phyloP scores from a whole-genome alignment of 2,329 filamentous ascomycete genomes.

The Aciculosporium take region DNA sequence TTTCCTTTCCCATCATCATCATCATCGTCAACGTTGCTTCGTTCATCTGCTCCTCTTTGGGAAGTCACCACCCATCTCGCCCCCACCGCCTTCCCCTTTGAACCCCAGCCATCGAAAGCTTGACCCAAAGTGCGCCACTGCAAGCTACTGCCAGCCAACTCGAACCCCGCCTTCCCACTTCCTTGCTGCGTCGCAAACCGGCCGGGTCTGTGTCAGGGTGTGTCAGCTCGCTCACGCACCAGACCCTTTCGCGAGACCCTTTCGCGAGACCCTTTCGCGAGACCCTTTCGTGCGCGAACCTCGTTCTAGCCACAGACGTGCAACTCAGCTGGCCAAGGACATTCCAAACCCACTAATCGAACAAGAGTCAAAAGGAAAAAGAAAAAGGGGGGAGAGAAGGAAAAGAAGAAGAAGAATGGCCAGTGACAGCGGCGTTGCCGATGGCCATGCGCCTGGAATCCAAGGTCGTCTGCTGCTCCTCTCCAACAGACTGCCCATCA shows the following conservation, averaged over 20 bases:
- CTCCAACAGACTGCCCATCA: slow-evolving; percentile 91
- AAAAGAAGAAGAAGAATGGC: slow-evolving; percentile 1
- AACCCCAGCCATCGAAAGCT: too few relatives aligned
- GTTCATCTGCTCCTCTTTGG: too few relatives aligned
- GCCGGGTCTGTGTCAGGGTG: too few relatives aligned
- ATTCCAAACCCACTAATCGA: neutral
- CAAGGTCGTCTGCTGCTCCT: slow-evolving; percentile 59
- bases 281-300: too few relatives aligned
- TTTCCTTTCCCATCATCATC: neutral
- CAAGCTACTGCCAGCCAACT: too few relatives aligned
- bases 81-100: too few relatives aligned
- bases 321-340: neutral
- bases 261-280: neutral
- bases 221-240: neutral
- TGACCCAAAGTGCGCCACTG: too few relatives aligned
- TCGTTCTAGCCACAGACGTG: neutral
- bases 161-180: slow-evolving; percentile 1
- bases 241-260: neutral
- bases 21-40: too few relatives aligned
- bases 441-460: slow-evolving; percentile 19
- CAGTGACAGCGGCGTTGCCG: slow-evolving; percentile 11
- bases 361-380: neutral
- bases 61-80: too few relatives aligned
- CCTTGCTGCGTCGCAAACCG: slow-evolving; percentile 1
- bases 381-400: neutral